Conservation (phyloP, 495 filamentous ascomycete genomes). For the Penicillium soppii region DNA sequence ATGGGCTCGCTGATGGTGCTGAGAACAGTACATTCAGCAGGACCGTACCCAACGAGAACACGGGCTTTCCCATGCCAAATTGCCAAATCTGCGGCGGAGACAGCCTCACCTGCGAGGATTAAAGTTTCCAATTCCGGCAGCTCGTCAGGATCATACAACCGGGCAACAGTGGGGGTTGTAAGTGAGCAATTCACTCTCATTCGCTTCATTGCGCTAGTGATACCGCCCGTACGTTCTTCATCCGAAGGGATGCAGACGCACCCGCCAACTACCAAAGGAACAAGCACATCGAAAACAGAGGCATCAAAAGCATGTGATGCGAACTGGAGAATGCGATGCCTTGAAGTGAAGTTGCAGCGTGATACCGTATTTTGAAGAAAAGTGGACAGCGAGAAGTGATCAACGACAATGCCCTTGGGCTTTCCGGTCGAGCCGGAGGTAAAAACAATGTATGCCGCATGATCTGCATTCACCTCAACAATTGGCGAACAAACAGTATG, state of each 20-base stretch:
- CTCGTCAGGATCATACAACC: neutral
- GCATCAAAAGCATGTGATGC: neutral
- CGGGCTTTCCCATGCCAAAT: neutral
- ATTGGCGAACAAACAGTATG: neutral
- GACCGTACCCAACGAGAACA: neutral
- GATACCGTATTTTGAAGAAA: neutral
- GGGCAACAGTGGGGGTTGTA: neutral
- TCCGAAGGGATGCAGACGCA: neutral
- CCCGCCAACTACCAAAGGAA: neutral
- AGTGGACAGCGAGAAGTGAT: neutral
- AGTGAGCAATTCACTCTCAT: neutral
- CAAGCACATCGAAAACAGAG: neutral
- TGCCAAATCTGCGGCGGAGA: neutral
- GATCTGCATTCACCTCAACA: neutral
- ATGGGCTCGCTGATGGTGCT: neutral
- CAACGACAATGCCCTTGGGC: neutral
- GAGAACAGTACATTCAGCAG: neutral
- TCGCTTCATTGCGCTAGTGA: neutral
- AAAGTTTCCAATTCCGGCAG: neutral
- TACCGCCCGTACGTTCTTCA: neutral
- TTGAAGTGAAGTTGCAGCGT: neutral
- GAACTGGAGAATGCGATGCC: neutral
- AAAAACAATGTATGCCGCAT: neutral
- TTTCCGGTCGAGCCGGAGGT: neutral
- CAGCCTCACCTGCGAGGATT: neutral